Evolutionary conservation across 257 asterid species (phyloP).

Genomic region (Fraxinus americana): DNA sequence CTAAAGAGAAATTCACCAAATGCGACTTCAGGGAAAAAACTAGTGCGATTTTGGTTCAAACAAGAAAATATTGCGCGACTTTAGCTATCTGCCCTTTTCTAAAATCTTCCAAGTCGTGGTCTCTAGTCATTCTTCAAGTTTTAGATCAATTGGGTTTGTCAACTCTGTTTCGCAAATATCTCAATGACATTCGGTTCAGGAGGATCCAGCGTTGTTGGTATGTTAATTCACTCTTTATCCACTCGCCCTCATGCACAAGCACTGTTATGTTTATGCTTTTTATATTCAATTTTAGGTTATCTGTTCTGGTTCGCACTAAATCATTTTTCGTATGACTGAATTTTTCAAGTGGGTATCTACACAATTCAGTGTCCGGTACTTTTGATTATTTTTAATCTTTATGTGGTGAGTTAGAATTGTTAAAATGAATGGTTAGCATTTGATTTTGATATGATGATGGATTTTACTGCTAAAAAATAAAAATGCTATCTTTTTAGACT

Average conservation of each 20-base stretch:
- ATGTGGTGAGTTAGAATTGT: not conserved
- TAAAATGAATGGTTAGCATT: not conserved
- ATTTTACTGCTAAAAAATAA: not conserved
- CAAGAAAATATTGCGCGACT: not conserved
- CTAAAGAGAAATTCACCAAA: not conserved
- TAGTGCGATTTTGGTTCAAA: not conserved
- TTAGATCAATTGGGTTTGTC: not conserved
- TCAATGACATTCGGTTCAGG: slow-evolving; percentile 39
- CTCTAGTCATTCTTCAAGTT: not conserved
- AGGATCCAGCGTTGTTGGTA: slow-evolving; percentile 41
- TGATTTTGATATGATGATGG: not conserved
- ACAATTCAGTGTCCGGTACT: not conserved
- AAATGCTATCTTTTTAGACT: not conserved
- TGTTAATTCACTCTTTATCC: not conserved
- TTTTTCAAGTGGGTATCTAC: not conserved
- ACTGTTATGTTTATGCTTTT: not conserved
- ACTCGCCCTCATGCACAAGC: not conserved
- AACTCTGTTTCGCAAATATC: not conserved
- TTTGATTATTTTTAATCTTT: not conserved
- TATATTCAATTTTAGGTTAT: not conserved
- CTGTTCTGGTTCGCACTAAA: not conserved
- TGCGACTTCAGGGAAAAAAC: not conserved
- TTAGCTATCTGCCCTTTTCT: not conserved
- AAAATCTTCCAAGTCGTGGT: not conserved
- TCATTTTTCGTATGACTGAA: not conserved